phyloP scores from a whole-genome alignment of 2,329 filamentous ascomycete species.

The Chalaropsis ovoidea region DNA sequence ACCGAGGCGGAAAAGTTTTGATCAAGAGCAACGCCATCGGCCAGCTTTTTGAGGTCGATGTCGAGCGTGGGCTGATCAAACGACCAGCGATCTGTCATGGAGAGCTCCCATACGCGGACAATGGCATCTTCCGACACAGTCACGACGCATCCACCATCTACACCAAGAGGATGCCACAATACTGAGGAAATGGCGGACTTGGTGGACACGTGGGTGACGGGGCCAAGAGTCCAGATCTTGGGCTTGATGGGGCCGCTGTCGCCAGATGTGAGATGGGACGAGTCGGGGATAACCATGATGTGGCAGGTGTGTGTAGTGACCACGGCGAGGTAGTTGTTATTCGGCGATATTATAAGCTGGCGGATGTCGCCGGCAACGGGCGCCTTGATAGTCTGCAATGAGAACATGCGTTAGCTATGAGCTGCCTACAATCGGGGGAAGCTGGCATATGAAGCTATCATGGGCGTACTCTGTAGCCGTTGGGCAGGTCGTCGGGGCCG shows the following conservation, averaged over 20 bases:
- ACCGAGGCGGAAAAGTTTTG: constrained; percentile 73
- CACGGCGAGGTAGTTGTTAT: constrained; percentile 71
- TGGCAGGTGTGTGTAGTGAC: constrained; percentile 81
- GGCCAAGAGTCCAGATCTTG: constrained; percentile 84
- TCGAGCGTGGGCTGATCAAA: constrained; percentile 76
- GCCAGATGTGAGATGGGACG: constrained; percentile 60
- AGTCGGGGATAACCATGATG: constrained; percentile 73
- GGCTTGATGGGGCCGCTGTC: constrained; percentile 62
- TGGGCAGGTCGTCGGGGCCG: constrained; percentile 28
- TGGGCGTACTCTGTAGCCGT: constrained; percentile 31
- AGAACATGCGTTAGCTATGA: constrained; percentile 13
- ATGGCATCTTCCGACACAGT: constrained; percentile 83
- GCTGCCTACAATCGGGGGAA: neutral
- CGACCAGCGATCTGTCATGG: constrained; percentile 71
- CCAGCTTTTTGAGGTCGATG: constrained; percentile 80
- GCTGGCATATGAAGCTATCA: neutral
- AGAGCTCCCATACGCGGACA: constrained; percentile 83
- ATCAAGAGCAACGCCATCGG: constrained; percentile 69
- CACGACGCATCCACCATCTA: constrained; percentile 69
- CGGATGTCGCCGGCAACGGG: constrained; percentile 72
- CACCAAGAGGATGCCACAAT: constrained; percentile 85
- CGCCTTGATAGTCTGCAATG: constrained; percentile 59
- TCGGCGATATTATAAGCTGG: constrained; percentile 76
- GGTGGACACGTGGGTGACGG: constrained; percentile 81
- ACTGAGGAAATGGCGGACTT: constrained; percentile 70